Conservation (phyloP, 1,284 basidiomycete species). For the Apiotrichum gracile region DNA sequence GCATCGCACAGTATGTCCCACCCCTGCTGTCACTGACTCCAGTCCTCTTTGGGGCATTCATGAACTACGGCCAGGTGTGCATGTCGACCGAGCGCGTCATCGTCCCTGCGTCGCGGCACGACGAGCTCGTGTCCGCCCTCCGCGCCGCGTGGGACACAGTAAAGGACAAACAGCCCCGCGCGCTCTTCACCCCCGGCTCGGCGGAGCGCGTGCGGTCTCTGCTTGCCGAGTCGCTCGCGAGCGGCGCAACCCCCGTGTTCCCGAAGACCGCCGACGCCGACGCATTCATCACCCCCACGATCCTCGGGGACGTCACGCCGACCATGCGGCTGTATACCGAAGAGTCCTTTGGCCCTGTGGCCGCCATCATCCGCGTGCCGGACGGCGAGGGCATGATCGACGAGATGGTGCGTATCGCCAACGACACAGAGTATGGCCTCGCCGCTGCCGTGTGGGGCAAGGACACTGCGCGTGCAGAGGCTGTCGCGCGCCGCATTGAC, state of each 20-base stretch:
- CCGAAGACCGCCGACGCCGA: slow-evolving; percentile 8
- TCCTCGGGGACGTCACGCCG: slow-evolving; percentile 52
- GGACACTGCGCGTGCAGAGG: slow-evolving; percentile 51
- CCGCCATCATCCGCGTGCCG: slow-evolving; percentile 24
- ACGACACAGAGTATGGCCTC: slow-evolving; percentile 56
- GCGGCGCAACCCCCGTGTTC: slow-evolving; percentile 50
- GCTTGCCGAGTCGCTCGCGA: slow-evolving; percentile 53
- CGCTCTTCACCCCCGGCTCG: slow-evolving; percentile 53
- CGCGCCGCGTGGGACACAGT: slow-evolving; percentile 29
- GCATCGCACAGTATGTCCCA: slow-evolving; percentile 37
- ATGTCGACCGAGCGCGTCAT: slow-evolving; percentile 66
- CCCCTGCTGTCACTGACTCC: slow-evolving; percentile 25
- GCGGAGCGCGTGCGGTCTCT: slow-evolving; percentile 54
- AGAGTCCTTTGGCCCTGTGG: slow-evolving; percentile 60
- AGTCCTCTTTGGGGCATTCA: slow-evolving; percentile 57
- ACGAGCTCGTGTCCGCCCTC: slow-evolving; percentile 45
- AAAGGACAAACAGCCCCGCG: slow-evolving; percentile 17
- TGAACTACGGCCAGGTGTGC: slow-evolving; percentile 63
- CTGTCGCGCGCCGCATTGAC: slow-evolving; percentile 52
- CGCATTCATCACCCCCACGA: slow-evolving; percentile 54
- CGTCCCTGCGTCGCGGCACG: slow-evolving; percentile 47
- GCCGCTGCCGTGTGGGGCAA: slow-evolving; percentile 55
- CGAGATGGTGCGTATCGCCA: slow-evolving; percentile 49
- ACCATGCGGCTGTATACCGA: slow-evolving; percentile 55
- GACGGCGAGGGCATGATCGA: slow-evolving; percentile 42